Percentiles rank a stretch among this genome's conserved stretches.
Conservation (phyloP, 176 grass and related monocot species). For the Hsuehochloa calcarea region DNA sequence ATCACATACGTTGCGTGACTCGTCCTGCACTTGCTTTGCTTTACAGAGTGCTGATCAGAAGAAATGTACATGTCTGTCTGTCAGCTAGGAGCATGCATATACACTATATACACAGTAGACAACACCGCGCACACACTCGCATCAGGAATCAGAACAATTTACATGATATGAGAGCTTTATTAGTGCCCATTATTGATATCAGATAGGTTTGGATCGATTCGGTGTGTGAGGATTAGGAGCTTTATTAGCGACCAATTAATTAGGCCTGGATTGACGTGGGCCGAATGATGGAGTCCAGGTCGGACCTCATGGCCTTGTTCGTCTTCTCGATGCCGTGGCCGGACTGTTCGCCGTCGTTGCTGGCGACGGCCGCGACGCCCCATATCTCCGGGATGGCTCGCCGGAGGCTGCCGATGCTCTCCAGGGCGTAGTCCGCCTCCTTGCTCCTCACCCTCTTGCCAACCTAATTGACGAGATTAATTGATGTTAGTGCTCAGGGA, state of each 20-base stretch:
- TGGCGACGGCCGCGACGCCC: constrained; percentile 21
- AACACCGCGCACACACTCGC: neutral
- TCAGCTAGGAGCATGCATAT: constrained; percentile 31
- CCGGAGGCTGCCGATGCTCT: constrained; percentile 52
- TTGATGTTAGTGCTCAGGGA: neutral
- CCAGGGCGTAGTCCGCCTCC: constrained; percentile 69
- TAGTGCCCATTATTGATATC: constrained; percentile 2
- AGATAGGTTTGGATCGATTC: neutral
- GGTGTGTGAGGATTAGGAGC: neutral
- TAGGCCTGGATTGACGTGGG: constrained; percentile 64
- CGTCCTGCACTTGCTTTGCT: constrained; percentile 22
- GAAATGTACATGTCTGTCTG: neutral
- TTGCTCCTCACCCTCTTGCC: constrained; percentile 73
- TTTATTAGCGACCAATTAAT: neutral
- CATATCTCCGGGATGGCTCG: constrained; percentile 77
- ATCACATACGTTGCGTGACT: neutral
- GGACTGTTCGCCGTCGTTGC: neutral
- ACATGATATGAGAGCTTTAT: constrained; percentile 18
- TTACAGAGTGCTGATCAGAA: constrained; percentile 25
- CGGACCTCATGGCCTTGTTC: constrained; percentile 43
- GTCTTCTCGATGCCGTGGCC: constrained; percentile 21
- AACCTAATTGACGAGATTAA: constrained; percentile 39
- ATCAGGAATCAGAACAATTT: constrained; percentile 36
- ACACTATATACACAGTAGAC: neutral
- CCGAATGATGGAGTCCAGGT: constrained; percentile 58